Evolutionary conservation across 805 yeast genomes (phyloP), one percentile per base, ranked within the genome.

Genomic region (Gaillardinia entomophila): DNA sequence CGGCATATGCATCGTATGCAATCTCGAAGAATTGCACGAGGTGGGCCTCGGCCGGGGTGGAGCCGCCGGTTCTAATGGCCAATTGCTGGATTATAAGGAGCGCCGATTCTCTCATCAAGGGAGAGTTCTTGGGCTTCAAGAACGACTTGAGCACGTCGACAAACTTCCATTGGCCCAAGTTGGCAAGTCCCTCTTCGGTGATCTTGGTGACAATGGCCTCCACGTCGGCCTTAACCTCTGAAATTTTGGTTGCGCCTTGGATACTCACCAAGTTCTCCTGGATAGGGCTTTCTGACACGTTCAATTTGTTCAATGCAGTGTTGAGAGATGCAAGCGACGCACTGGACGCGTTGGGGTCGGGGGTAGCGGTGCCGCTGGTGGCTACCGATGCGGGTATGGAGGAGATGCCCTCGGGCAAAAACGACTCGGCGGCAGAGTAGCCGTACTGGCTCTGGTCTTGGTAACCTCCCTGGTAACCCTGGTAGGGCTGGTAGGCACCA

Each of bases 41-140:
- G 51, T 78, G 79, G 3, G 87, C 81, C 60, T 88, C 95, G 34
- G 72, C 73, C 17, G 95, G 90, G 24, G 83, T 64, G 38, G 70
- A 70, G 25, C 83, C 81, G 13, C 81, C 79, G 43, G 77, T 76
- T 46, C 71, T 74, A 46, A 76, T 68, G 28, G 73, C 68, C 40
- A 76, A 55, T 33, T 71, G 67, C 37, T 79, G 81, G 35, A 83
- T 62, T 20, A 88, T 61, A 24, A 84, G 48, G 59, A 82, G 69
- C 2, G 84, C 77, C 16, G 87, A 71, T 59, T 90, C 97, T 60
- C 95, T 79, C 27, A 82, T 72, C 29, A 84, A 54, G 6, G 85
- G 63, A 3, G 89, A 67, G 52, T 77, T 82, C 55, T 88, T 90
- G 27, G 84, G 73, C 54, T 84, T 87, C 30, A 76, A 53, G 35